A percentile compares a stretch with the other conserved stretches of the same genome.
phyloP scores from a whole-genome alignment of 768 basidiomycete species.

The Xerocomus spinulosus region DNA sequence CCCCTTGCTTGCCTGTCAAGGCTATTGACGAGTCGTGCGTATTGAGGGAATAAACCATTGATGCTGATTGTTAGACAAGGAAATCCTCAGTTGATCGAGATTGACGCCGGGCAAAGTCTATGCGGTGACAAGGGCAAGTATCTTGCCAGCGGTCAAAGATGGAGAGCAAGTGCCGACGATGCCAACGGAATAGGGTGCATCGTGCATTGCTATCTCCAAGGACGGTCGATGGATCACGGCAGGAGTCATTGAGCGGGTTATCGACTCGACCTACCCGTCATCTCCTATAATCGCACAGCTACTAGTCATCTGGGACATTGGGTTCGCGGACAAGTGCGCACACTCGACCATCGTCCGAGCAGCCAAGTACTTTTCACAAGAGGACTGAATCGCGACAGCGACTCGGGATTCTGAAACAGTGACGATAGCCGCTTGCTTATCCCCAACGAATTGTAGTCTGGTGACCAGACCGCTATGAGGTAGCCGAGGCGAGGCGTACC shows the following conservation, averaged over 20 bases:
- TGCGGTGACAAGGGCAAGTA: not conserved
- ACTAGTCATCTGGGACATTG: not conserved
- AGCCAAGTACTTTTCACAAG: not conserved
- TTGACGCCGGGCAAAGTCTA: not conserved
- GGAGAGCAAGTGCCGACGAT: not conserved
- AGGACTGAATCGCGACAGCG: conserved; percentile 4
- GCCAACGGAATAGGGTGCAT: not conserved
- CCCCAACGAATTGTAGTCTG: no score
- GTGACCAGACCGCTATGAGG: no score
- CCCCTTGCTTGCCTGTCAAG: no score
- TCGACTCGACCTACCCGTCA: not conserved
- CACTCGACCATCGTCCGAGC: not conserved
- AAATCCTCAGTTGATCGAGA: not conserved
- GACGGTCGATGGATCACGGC: not conserved
- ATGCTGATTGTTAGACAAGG: not conserved
- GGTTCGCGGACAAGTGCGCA: not conserved
- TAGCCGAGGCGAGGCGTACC: no score
- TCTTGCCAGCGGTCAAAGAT: not conserved
- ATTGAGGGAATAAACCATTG: no score
- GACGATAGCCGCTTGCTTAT: not conserved
- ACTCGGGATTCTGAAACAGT: not conserved
- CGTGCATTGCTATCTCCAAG: not conserved
- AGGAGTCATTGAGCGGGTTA: not conserved
- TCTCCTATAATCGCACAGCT: not conserved
- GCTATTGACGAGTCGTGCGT: no score